Evolutionary conservation across 805 yeast species (phyloP), one percentile per base, ranked within the genome.

Genomic region (Cyberlindnera americana): DNA sequence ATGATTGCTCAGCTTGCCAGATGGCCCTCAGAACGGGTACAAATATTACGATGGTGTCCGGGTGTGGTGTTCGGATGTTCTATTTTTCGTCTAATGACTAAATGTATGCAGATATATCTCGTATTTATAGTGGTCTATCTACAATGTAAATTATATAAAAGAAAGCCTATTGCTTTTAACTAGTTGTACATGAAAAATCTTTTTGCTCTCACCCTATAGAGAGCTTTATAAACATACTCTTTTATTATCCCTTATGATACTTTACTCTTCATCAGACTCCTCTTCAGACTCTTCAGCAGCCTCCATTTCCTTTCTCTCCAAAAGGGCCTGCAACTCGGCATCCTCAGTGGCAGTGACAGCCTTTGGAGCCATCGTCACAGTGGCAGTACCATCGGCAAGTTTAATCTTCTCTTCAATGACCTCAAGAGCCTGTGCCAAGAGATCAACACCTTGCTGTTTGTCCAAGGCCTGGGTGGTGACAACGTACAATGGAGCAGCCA

Each of bases 341-440:
- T 93, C 99, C 64, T 93, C 99, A 45, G 93, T 86, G 46, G 96
- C 98, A 41, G 97, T 89, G 52, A 93, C 98, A 30, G 98, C 97
- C 78, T 90, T 91, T 60, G 99, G 98, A 56, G 95, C 91, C 97
- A 91, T 91, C 39, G 95, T 89, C 49, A 91, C 83, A 52, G 85
- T 87, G 64, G 95, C 83, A 43, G 78, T 76, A 60, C 99, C 99
- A 38, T 88, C 95, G 40, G 77, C 73, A 16, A 73, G 70, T 45
- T 74, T 75, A 56, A 93, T 89, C 35, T 80, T 72, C 54, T 75
- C 77, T 44, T 77, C 73, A 48, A 93, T 84, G 53, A 74, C 79
- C 50, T 75, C 83, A 50, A 93, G 87, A 35, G 98, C 95, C 52
- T 75, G 65, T 59, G 80, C 82, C 59, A 93, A 74, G 32, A 79